Percentiles rank a stretch among this genome's conserved stretches.
Evolutionary conservation across 768 basidiomycete genomes (phyloP).

Genomic region (Mrakia blollopis): DNA sequence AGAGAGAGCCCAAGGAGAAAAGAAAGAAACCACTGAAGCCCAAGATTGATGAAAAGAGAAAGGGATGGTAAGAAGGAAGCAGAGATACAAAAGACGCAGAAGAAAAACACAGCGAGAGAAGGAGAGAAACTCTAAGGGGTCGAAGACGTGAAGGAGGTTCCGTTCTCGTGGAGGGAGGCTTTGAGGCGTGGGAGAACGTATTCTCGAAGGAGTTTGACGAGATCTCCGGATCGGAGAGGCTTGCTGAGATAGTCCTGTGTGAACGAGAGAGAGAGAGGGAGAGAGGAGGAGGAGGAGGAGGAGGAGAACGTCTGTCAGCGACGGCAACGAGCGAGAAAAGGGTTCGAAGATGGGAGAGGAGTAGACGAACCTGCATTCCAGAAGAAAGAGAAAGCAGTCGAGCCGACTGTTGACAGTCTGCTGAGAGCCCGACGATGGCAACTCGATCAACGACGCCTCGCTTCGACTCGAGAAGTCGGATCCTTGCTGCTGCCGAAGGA

Average conservation of each 20-base stretch:
- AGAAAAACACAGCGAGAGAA: neutral
- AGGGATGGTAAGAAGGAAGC: too few relatives aligned
- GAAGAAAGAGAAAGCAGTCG: conserved; percentile 70
- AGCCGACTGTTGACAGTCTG: conserved; percentile 38
- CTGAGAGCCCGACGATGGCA: conserved; percentile 5
- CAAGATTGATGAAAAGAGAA: too few relatives aligned
- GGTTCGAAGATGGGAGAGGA: neutral
- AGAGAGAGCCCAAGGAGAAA: too few relatives aligned
- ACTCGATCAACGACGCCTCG: neutral
- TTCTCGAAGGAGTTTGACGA: conserved; percentile 10
- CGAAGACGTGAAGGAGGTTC: neutral
- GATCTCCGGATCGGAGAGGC: conserved; percentile 58
- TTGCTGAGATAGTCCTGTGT: conserved; percentile 61
- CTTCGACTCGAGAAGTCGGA: conserved; percentile 20
- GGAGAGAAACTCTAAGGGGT: neutral
- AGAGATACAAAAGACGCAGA: neutral
- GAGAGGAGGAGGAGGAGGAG: neutral
- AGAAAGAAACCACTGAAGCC: too few relatives aligned
- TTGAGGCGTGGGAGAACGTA: conserved; percentile 11
- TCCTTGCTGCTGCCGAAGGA: conserved; percentile 18
- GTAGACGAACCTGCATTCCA: conserved; percentile 56
- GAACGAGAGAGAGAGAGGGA: neutral
- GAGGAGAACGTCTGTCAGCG: neutral
- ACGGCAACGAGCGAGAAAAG: neutral
- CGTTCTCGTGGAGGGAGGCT: neutral